Evolutionary conservation across 176 grass and related monocot genomes (phyloP), one percentile per base, ranked within the genome.

Genomic region (Hyparrhenia diplandra): DNA sequence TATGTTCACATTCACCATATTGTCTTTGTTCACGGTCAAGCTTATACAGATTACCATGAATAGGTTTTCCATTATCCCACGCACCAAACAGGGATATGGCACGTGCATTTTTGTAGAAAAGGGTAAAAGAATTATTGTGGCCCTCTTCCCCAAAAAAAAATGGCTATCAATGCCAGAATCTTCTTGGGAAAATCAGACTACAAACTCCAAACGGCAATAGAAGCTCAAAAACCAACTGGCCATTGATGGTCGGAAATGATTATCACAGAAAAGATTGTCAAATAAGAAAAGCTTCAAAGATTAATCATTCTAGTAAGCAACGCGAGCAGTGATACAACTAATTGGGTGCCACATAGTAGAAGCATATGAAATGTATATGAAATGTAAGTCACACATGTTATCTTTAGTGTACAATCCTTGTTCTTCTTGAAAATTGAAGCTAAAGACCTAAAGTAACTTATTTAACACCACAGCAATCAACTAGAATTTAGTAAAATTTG

Each of bases 221-320:
- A 63, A 75, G 39, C 58, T 64, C 25, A 9, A 36, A 65, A 2
- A 21, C 39, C 17, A 49, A 29, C 32, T 54, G 10, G 13, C 9
- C 3, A 54, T 41, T 52, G 46, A 55, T 51, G 18, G 23, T 54
- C 60, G 46, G 30, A 12, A 20, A 81, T 69, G 29, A 45, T 84
- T 84, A 21, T 25, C 60, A 32, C 54, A 35, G 21, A 79, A 85
- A 85, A 65, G 36, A 70, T 86, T 65, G 17, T 49, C 17, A 16
- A n/a, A n/a, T n/a, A n/a, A n/a, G n/a, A n/a, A n/a, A n/a, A n/a
- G n/a, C n/a, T n/a, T n/a, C n/a, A n/a, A n/a, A 80, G 27, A 20
- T 51, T 66, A 20, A 43, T 41, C 37, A 67, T 69, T 81, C 52
- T 40, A 59, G 45, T 58, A 11, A 17, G 23, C 13, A 28, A 17